Base-by-base conservation (phyloP, 2,329 filamentous ascomycete genomes). In the Fusarium globosum region DNA sequence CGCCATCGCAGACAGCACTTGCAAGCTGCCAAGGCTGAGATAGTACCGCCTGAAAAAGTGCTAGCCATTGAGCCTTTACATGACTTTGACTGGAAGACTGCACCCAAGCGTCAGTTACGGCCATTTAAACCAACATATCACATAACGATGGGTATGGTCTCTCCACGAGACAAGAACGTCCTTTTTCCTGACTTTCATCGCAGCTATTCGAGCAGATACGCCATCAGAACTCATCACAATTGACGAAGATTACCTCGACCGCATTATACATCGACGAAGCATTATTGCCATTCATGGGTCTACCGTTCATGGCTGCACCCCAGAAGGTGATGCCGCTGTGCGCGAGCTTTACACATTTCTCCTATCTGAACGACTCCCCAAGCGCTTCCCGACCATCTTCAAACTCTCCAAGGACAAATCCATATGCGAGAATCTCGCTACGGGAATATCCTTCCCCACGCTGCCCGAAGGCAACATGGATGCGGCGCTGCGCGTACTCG, bases 171-270 rank as follows among this genome's bases (percentile, higher is more conserved):
- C 9, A 12, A 16, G 0, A 7, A 2, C 0, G 11, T 11, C 3
- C 4, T 5, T 8, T 18, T 2, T 14, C 52, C 56, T 49, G 16
- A 65, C 28, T 59, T 2, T 28, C 8, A 23, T 23, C 9, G 0
- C 18, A 88, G 87, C 82, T 6, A 77, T 88, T 6, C 83, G 83
- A 30, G 80, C 81, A 18, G 80, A 84, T 33, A 75, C 80, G 0
- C 84, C 86, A 0, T 87, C 86, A 1, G 84, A 89, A 18, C 82
- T 90, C 20, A 86, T 90, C 69, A 81, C 84, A 18, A 83, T 90
- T 23, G 88, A 90, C 73, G 79, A 77, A 42, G 84, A 87, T 65
- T 90, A 90, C 76, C 79, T 83, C 12, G 75, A 81, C 13, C 82
- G 86, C 4, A 81, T 90, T 33, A 80, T 69, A 2, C 73, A 81